Conservation (phyloP, 1,139 yeast species). For the Hansenula lynferdii region DNA sequence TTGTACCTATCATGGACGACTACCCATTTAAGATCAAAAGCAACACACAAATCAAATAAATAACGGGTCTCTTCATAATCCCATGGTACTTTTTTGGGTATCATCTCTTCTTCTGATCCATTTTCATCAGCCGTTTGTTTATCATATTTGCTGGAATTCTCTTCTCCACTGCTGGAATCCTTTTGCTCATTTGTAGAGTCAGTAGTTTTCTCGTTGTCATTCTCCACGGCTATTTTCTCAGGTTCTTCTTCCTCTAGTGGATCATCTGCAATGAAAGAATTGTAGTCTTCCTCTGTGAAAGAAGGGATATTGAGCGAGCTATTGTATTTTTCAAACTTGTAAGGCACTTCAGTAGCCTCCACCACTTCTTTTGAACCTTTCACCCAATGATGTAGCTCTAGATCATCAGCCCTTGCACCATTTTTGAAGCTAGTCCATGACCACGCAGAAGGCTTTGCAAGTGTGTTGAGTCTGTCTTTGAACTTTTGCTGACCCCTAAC, state of each 20-base stretch:
- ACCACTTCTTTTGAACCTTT: conserved; percentile 56
- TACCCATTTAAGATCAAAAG: conserved; percentile 85
- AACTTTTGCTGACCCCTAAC: conserved; percentile 51
- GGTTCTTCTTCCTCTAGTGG: conserved; percentile 25
- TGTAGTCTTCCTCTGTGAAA: conserved; percentile 62
- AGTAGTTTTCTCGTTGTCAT: too few relatives aligned
- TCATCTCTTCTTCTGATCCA: conserved; percentile 2
- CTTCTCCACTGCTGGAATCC: not conserved
- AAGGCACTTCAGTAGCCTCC: conserved; percentile 45
- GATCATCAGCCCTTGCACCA: conserved; percentile 42
- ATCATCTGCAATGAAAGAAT: conserved; percentile 40
- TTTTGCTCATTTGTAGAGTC: conserved; percentile 5
- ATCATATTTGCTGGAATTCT: not conserved
- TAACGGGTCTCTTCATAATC: conserved; percentile 71
- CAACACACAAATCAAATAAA: conserved; percentile 65
- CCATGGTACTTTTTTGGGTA: conserved; percentile 40
- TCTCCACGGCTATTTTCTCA: too few relatives aligned
- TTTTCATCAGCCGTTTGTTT: conserved; percentile 6
- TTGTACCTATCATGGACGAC: conserved; percentile 74
- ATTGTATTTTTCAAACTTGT: conserved; percentile 73
- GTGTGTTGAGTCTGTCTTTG: conserved; percentile 60
- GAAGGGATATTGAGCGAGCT: conserved; percentile 66
- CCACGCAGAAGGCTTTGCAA: conserved; percentile 79
- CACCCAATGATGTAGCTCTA: conserved; percentile 78
- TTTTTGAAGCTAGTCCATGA: conserved; percentile 57